Base-by-base conservation (phyloP, 2,329 filamentous ascomycete species). In the Trichoderma cornu-damae region DNA sequence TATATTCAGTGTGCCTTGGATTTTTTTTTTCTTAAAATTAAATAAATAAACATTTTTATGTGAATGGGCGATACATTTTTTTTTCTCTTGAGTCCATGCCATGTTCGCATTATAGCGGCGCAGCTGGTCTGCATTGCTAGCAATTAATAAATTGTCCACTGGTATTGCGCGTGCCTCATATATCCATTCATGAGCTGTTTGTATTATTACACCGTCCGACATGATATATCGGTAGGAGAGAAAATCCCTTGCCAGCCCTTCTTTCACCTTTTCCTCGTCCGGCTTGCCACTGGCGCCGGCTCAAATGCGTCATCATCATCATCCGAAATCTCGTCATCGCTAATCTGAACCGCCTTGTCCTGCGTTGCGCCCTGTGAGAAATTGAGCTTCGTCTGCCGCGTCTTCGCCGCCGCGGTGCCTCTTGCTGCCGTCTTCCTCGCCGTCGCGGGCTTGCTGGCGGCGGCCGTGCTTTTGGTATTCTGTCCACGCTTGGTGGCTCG, bases 281-380 rank as follows among this genome's bases (percentile, higher is more conserved):
- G 63, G n/a, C 64, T 68, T 16, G 70, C 61, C 11, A 66, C 62
- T 0, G 77, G 77, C 68, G 85, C 82, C 67, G 87, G 86, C 0
- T 77, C 71, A 68, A 84, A 87, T 0, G 77, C 71, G 68, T 84
- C 80, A 42, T 84, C 81, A 57, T 84, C 81, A 0, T 84, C 81
- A 57, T 84, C 81, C 0, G 79, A 82, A 43, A 87, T 84, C 68
- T 85, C 83, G 65, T 87, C 84, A 59, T 85, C 83, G 60, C 83
- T 86, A 54, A 86, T 79, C 65, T 85, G 82, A 14, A 81, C 65
- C n/a, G 76, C 74, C 35, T 77, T 73, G 32, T 76, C 69, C 61
- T 79, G 76, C 28, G 75, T 73, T 6, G 71, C 68, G 60, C 69
- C 67, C 51, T 73, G 72, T 12, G 75, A 69, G 42, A 73, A 73